Conservation (phyloP, 768 basidiomycete species). For the Lactarius pseudohatsudake region DNA sequence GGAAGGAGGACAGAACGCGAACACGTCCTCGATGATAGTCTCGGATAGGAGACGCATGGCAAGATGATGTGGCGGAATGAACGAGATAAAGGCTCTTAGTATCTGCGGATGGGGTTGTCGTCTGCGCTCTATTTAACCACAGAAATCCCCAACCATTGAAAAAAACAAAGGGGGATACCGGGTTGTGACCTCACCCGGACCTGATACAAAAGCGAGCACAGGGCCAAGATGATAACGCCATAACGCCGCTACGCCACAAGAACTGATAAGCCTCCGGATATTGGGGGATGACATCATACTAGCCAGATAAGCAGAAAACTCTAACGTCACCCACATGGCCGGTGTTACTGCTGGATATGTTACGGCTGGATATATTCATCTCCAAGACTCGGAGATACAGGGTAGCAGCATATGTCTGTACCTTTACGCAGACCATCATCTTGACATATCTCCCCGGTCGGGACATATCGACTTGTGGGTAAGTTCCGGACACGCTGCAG, state of each 20-base stretch:
- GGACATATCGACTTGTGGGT: conserved; percentile 3
- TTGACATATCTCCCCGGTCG: conserved; percentile 5
- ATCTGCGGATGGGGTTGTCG: conserved; percentile 1
- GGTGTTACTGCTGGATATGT: neutral
- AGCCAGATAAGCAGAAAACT: neutral
- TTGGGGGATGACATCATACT: neutral
- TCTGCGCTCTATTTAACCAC: conserved; percentile 17
- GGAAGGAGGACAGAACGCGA: conserved; percentile 8
- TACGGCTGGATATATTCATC: conserved; percentile 11
- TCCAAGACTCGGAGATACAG: neutral
- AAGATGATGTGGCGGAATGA: neutral
- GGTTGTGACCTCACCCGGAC: neutral
- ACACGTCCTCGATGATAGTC: conserved; percentile 6
- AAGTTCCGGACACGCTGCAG: neutral
- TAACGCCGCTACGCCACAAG: conserved; percentile 4
- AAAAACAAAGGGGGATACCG: neutral
- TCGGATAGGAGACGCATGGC: conserved; percentile 23
- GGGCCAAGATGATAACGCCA: conserved; percentile 1
- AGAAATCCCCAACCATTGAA: neutral
- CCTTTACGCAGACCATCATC: neutral
- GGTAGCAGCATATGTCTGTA: neutral
- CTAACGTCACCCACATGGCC: neutral
- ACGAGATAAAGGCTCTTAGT: neutral
- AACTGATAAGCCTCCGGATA: neutral
- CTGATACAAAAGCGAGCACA: neutral